Evolutionary conservation across 2,329 filamentous ascomycete genomes (phyloP).

Genomic region (Trichoderma hamatum): DNA sequence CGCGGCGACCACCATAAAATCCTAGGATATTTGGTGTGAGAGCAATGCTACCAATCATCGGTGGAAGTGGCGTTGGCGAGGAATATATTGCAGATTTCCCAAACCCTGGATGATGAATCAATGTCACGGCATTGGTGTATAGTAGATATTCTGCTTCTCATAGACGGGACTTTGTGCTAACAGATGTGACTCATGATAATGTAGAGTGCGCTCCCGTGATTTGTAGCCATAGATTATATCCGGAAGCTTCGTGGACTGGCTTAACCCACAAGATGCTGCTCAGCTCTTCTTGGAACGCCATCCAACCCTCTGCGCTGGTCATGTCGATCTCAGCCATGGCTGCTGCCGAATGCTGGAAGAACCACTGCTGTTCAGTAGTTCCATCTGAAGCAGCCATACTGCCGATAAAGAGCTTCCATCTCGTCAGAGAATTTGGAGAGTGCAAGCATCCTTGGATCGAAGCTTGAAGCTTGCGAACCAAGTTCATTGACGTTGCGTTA

Average conservation of each 20-base stretch:
- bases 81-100: neutral
- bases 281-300: neutral
- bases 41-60: neutral
- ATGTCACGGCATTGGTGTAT: neutral
- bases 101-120: neutral
- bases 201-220: neutral
- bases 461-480: conserved; percentile 5
- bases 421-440: neutral
- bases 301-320: neutral
- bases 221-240: neutral
- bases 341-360: neutral
- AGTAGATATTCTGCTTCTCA: no score
- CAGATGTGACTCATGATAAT: neutral
- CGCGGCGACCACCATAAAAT: no score
- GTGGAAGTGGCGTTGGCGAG: neutral
- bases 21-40: neutral
- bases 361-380: neutral
- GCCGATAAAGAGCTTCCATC: conserved; percentile 10
- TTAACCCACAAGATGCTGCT: neutral
- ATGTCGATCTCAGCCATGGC: neutral
- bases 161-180: neutral
- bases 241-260: neutral
- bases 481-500: conserved; percentile 1
- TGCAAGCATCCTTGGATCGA: neutral
- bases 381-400: conserved; percentile 4